Evolutionary conservation across 1,139 yeast genomes (phyloP).

Genomic region (Yamadazyma blattariae): DNA sequence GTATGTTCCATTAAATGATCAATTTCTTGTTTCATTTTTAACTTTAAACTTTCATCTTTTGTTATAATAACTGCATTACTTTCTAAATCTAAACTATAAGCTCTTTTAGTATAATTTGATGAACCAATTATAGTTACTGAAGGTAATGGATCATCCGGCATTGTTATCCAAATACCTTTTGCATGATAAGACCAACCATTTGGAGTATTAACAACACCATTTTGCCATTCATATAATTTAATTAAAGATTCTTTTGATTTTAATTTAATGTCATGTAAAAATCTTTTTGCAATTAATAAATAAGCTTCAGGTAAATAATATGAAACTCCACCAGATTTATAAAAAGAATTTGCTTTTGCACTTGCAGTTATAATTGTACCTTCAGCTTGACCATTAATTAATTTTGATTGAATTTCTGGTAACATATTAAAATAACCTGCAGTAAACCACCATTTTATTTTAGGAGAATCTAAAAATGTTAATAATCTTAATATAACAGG

Average conservation of each 20-base stretch:
- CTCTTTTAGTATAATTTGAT: slow-evolving; percentile 88
- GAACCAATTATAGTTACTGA: slow-evolving; percentile 84
- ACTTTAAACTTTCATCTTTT: slow-evolving; percentile 56
- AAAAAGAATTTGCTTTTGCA: slow-evolving; percentile 91
- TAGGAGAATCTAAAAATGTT: slow-evolving; percentile 53
- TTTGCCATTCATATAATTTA: slow-evolving; percentile 76
- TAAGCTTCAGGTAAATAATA: slow-evolving; percentile 86
- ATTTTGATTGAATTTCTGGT: slow-evolving; percentile 63
- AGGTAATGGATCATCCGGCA: slow-evolving; percentile 58
- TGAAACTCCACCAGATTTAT: slow-evolving; percentile 78
- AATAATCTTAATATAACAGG: slow-evolving; percentile 62
- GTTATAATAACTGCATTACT: slow-evolving; percentile 81
- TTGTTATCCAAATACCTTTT: slow-evolving; percentile 88
- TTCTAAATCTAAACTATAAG: slow-evolving; percentile 85
- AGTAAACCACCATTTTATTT: slow-evolving; percentile 79
- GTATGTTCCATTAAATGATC: slow-evolving; percentile 57
- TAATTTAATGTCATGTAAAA: slow-evolving; percentile 52
- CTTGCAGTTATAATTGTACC: slow-evolving; percentile 88
- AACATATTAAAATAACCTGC: slow-evolving; percentile 96
- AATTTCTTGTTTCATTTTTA: slow-evolving; percentile 59
- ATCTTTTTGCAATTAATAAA: slow-evolving; percentile 68
- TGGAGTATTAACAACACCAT: slow-evolving; percentile 76
- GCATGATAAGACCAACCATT: slow-evolving; percentile 98
- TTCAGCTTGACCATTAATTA: slow-evolving; percentile 56
- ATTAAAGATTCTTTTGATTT: slow-evolving; percentile 48